Evolutionary conservation across 139 green algal genomes (phyloP).

Genomic region (Nannochloris sp.): DNA sequence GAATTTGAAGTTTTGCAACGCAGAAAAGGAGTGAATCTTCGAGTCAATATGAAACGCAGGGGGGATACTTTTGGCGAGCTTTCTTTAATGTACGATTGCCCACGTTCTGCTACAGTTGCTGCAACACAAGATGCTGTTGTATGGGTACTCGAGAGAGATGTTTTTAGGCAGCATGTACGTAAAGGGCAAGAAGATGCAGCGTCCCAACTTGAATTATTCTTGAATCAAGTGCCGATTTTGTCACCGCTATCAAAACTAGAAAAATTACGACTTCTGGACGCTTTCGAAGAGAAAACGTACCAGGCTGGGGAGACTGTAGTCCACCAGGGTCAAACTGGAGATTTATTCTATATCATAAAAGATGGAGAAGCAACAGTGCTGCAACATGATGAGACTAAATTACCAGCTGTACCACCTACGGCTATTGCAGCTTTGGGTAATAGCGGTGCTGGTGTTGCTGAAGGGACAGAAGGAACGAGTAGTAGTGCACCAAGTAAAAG

Average conservation of each 20-base stretch:
- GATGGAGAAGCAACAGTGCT: slow-evolving; percentile 86
- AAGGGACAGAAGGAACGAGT: background rate
- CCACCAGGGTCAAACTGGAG: slow-evolving; percentile 67
- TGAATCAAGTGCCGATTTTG: slow-evolving; percentile 83
- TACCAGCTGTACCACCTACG: background rate
- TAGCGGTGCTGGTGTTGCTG: background rate
- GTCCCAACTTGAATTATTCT: slow-evolving; percentile 77
- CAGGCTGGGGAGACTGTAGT: slow-evolving; percentile 24
- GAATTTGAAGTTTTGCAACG: slow-evolving; percentile 89
- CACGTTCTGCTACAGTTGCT: slow-evolving; percentile 81
- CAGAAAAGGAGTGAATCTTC: slow-evolving; percentile 77
- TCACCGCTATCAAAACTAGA: slow-evolving; percentile 66
- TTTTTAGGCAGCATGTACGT: slow-evolving; percentile 72
- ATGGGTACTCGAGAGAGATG: slow-evolving; percentile 82
- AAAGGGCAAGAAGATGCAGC: slow-evolving; percentile 56
- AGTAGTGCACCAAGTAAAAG: background rate
- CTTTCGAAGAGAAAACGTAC: slow-evolving; percentile 62
- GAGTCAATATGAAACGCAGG: slow-evolving; percentile 79
- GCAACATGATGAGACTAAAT: slow-evolving; percentile 14
- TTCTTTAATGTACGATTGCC: slow-evolving; percentile 83
- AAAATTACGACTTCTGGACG: slow-evolving; percentile 68
- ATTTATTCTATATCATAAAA: slow-evolving; percentile 94
- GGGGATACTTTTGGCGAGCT: slow-evolving; percentile 89
- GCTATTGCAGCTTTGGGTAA: background rate
- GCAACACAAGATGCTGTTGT: slow-evolving; percentile 73